phyloP scores from a whole-genome alignment of 73 alveolate species.

The Urostyla sp. region DNA sequence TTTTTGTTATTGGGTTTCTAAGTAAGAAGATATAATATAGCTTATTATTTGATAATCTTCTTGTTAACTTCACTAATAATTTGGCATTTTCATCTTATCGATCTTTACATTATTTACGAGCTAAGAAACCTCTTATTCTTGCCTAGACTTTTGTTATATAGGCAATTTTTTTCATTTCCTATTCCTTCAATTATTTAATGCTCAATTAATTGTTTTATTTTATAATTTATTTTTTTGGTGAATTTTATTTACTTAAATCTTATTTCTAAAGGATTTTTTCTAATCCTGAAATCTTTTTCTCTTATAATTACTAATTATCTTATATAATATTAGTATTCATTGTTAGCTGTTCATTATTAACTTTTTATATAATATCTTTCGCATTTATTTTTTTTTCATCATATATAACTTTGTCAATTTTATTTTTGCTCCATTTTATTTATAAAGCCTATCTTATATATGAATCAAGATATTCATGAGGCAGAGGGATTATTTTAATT shows the following conservation, averaged over 20 bases:
- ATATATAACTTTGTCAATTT: neutral
- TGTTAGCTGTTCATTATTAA: neutral
- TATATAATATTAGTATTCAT: neutral
- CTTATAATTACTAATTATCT: neutral
- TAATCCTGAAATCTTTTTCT: neutral
- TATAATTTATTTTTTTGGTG: neutral
- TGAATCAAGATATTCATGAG: neutral
- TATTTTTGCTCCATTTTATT: neutral
- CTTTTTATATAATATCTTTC: neutral
- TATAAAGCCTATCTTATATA: neutral
- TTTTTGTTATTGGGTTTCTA: too few relatives aligned
- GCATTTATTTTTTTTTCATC: neutral
- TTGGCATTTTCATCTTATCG: neutral
- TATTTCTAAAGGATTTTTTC: neutral
- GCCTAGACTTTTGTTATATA: neutral
- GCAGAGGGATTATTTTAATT: neutral
- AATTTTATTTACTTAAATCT: neutral
- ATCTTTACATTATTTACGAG: neutral
- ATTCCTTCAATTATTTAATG: neutral
- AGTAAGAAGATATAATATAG: constrained; percentile 6
- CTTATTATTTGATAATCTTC: constrained; percentile 5
- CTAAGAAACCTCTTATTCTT: neutral
- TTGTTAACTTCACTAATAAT: neutral
- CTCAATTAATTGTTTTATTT: neutral
- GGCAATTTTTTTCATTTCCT: too few relatives aligned